phyloP scores from a whole-genome alignment of 2,329 filamentous ascomycete species.

The Colletotrichum kahawae region DNA sequence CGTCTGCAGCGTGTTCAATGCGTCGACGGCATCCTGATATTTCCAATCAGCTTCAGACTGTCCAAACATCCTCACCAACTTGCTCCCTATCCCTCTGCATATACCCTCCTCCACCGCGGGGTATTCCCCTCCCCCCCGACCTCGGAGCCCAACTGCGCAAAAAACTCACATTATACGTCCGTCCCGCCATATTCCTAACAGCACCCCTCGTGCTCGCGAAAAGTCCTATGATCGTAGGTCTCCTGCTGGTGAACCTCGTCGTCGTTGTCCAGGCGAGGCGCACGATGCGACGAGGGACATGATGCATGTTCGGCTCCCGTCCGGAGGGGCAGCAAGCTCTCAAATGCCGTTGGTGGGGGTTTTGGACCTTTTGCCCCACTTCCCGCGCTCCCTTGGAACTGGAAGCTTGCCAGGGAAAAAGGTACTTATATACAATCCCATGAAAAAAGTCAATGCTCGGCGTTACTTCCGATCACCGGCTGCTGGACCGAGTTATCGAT shows the following conservation, averaged over 20 bases:
- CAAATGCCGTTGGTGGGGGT: neutral
- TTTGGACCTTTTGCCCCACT: neutral
- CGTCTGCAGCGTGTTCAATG: conserved; percentile 89
- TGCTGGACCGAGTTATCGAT: neutral
- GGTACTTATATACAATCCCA: neutral
- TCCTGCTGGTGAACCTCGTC: neutral
- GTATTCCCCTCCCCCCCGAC: neutral
- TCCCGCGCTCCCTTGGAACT: neutral
- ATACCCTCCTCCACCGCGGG: neutral
- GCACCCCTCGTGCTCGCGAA: conserved; percentile 16
- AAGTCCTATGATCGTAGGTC: neutral
- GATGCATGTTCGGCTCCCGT: conserved; percentile 17
- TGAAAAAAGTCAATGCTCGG: neutral
- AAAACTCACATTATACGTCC: conserved; percentile 20
- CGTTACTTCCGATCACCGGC: neutral
- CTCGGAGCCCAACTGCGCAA: neutral
- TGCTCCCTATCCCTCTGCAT: neutral
- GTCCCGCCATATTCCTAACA: neutral
- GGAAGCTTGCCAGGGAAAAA: neutral
- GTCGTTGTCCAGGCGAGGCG: neutral
- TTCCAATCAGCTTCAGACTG: neutral
- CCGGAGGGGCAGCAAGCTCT: neutral
- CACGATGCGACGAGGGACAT: conserved; percentile 16
- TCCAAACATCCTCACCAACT: neutral
- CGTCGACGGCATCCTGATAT: conserved; percentile 79